Evolutionary conservation across 192 early-diverging fungal genomes (phyloP), one percentile per base, ranked within the genome.

Genomic region (Backusella morwellensis): DNA sequence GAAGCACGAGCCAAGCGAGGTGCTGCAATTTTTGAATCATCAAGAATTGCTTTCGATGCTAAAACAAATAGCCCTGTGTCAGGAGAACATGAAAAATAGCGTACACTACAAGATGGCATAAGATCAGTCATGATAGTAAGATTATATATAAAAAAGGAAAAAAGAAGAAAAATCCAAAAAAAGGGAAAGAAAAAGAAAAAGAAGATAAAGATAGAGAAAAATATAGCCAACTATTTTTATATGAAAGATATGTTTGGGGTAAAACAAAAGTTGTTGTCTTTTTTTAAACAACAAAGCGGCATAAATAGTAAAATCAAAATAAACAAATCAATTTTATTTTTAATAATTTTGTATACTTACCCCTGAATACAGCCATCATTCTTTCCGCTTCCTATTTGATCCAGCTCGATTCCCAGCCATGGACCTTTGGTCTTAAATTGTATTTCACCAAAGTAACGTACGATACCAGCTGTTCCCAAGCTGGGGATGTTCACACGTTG

Each of bases 341-440:
- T 50, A 50, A 50, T 50, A 50, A 50, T 26, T 63, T 29, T 29
- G 21, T 63, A 63, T 29, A 63, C 26, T 78, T 85, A 90, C 89
- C 87, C 94, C 54, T 85, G 85, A 44, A 92, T 92, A 32, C 80
- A 83, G 21, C 94, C 94, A 63, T 92, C 86, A 79, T 95, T 95
- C 75, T 95, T 95, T 19, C 94, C 94, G 23, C 83, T 87, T 11
- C 91, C 92, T 9, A 77, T 78, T 42, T 85, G 84, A 72, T 95
- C 92, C 6, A 95, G 82, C 76, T 93, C 92, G 66, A 95, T 86
- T 23, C 94, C 94, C n/a, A 92, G 92, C 93, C 93, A 95, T 1
- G 82, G 85, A 1, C 93, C 94, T 26, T 41, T 44, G 35, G 86
- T 85, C 77, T 93, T 94, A 67, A 91, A 90, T 52, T 90, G 83